A percentile compares a stretch with the other conserved stretches of the same genome.
phyloP scores from a whole-genome alignment of 1,284 basidiomycete species.

The Sanghuangporus weigelae region DNA sequence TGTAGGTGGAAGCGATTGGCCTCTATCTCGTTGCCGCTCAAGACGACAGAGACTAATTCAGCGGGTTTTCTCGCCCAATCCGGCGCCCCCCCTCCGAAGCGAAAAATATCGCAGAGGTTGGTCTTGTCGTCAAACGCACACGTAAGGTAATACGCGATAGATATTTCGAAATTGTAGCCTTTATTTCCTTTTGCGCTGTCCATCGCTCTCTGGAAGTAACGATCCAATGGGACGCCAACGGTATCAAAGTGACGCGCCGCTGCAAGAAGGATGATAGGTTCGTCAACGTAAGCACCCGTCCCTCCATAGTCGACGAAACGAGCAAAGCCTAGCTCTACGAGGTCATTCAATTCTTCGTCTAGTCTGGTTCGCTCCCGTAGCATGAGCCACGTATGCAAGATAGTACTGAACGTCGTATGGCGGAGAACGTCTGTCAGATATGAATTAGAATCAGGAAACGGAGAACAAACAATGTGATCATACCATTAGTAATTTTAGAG shows the following conservation, averaged over 20 bases:
- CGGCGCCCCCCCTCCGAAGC: not conserved
- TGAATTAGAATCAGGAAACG: not conserved
- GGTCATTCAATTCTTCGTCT: not conserved
- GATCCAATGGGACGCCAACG: not conserved
- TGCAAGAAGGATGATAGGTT: not conserved
- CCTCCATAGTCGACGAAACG: not conserved
- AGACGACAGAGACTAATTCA: not conserved
- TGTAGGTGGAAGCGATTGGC: not conserved
- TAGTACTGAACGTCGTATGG: not conserved
- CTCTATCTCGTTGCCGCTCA: not conserved
- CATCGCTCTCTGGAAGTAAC: not conserved
- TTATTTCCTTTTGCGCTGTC: not conserved
- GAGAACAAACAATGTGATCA: not conserved
- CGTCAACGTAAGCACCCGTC: not conserved
- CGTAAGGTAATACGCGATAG: no score
- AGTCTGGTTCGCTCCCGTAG: not conserved
- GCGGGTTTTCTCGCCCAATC: not conserved
- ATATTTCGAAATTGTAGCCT: not conserved
- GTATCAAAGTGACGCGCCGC: not conserved
- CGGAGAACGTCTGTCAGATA: not conserved
- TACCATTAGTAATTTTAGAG: not conserved
- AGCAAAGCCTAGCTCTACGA: not conserved
- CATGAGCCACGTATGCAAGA: not conserved
- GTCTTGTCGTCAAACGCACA: no score
- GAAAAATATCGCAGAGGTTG: not conserved